Evolutionary conservation across 2,329 filamentous ascomycete genomes (phyloP), one percentile per base, ranked within the genome.

Genomic region (Claviceps humidiphila): DNA sequence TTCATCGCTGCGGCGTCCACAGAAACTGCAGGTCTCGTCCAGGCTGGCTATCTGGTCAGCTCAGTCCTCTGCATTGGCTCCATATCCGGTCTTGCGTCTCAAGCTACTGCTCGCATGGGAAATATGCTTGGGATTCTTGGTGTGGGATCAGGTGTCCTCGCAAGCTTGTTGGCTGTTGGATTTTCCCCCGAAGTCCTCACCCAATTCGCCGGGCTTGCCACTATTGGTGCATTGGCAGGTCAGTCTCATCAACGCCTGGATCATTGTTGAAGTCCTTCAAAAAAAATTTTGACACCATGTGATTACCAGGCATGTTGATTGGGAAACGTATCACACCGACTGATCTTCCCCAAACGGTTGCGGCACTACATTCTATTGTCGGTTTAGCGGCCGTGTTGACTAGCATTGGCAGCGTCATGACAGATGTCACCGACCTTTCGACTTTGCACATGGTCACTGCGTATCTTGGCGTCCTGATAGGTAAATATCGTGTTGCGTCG

Each of bases 111-210:
- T 43, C 79, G 89, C 39, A 84, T 87, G 66, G 89, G 89, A 1
- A 95, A 95, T 60, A 78, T 90, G 59, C 77, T 95, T 2, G 89
- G 89, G 41, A 90, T 95, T 51, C 75, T 95, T 0, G 89, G 89
- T 64, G 89, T 95, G 0, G 79, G 81, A 1, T 84, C 87, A 11
- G 89, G 89, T 59, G 86, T 95, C 30, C 72, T 95, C 8, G 87
- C 89, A 2, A 94, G 89, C 1, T 70, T 95, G 24, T 76, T 85
- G 11, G 89, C 89, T 4, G 88, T 85, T 14, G 89, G 89, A 0
- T 91, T 95, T 63, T 78, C 85, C 0, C 76, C 84, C 0, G 87
- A 90, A 55, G 85, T 89, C 0, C 72, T 95, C 52, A 76, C 83
- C 0, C 89, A 95, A 62, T 91, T 93, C 59, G 82, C 80, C n/a